Conservation (phyloP, 75 land plant genomes). For the Pseudotsuga menziesii region DNA sequence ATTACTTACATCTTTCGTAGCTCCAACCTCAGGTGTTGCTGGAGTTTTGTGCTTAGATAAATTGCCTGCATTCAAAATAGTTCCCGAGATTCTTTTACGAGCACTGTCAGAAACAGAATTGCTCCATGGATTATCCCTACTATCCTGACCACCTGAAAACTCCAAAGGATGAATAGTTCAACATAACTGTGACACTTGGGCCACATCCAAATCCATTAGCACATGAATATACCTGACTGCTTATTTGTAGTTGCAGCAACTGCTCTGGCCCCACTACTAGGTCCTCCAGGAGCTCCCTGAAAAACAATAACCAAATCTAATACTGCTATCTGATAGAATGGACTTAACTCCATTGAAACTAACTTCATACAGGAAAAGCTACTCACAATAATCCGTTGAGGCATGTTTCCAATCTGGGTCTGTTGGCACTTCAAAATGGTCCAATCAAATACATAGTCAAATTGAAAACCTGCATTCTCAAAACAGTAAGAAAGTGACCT, state of each 20-base stretch:
- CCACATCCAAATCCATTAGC: background rate
- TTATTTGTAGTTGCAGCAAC: conserved; percentile 24
- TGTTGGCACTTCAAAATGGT: conserved; percentile 98
- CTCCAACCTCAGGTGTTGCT: conserved; percentile 17
- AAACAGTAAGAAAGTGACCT: no score
- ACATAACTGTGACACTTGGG: background rate
- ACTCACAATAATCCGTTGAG: conserved; percentile 54
- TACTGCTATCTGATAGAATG: background rate
- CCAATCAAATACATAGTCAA: conserved; percentile 99
- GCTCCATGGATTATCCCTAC: conserved; percentile 20
- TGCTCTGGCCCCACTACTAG: conserved; percentile 36
- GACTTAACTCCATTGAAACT: background rate
- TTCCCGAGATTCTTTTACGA: conserved; percentile 17
- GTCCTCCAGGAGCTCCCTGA: conserved; percentile 41
- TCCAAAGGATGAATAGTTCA: background rate
- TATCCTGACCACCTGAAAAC: conserved; percentile 28
- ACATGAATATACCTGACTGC: conserved; percentile 20
- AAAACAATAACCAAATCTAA: background rate
- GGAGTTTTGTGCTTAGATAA: conserved; percentile 37
- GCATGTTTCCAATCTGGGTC: conserved; percentile 71
- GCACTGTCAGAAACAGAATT: conserved; percentile 21
- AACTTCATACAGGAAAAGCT: background rate
- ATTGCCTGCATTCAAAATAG: conserved; percentile 19
- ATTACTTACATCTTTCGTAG: conserved; percentile 27
- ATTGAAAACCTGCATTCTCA: conserved; percentile 76